Base-by-base conservation (phyloP, 148 eudicot species). In the Rhododendron simsii region DNA sequence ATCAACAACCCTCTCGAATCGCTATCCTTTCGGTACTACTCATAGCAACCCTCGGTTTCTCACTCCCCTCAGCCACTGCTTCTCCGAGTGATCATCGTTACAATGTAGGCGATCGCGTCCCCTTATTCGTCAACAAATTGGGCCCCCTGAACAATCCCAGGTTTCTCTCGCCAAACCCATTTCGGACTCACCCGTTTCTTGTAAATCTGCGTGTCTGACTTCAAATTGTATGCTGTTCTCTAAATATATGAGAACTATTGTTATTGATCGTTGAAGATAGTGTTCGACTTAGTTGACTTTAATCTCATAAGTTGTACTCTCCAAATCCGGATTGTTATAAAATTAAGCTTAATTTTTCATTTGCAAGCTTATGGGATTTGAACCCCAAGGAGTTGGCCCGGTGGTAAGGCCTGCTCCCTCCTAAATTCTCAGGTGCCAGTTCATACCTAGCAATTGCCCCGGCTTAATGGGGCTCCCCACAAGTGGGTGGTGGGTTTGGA, bases 121-220 rank as follows among this genome's bases (percentile, higher is more conserved):
- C 98, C 81, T 88, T 95, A 51, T 91, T 90, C 80, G 96, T 87
- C 89, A 92, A 92, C 87, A 94, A 89, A 88, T 81, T 95, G 87
- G 98, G 98, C 16, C 96, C 98, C 74, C 89, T 95, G 82, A 88
- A 90, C 82, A 95, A 95, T 92, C 98, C 98, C 89, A 94, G 98
- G 98, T 95, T 69, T 81, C 59, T 63, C 84, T 33, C 50, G 41
- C 59, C 65, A 85, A 20, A 37, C 51, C 39, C 50, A 16, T 39
- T 75, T 83, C 79, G n/a, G n/a, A 77, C 76, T 86, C 63, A 23
- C 28, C 8, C 44, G 15, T 23, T 51, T 44, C 61, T 44, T 45
- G 15, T 1, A 16, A 23, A 83, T 83, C 85, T 35, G 44, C 16
- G 20, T 12, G 23, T 65, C 28, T 11, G 30, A 41, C 20, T n/a